Percentiles rank a stretch among this genome's conserved stretches.
These are phyloP conservation scores for Zelonia costaricensis DNA, from an alignment of 208 protist species.

Conservation along the genomic window DNA sequence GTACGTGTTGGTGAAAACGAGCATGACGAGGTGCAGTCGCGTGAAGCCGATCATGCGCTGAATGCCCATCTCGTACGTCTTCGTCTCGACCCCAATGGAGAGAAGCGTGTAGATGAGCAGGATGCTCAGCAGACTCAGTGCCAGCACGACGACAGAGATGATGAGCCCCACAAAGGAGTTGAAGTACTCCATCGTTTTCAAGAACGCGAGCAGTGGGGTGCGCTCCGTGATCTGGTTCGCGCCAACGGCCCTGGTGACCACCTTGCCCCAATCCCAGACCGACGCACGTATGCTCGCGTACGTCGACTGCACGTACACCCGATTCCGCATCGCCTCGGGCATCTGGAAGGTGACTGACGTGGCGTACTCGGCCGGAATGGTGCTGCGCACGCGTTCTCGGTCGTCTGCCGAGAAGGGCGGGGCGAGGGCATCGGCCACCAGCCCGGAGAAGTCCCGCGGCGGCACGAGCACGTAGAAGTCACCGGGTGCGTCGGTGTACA, in stretches of 20 bases:
- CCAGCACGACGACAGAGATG: slow-evolving; percentile 84
- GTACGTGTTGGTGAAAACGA: slow-evolving; percentile 68
- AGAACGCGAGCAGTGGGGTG: slow-evolving; percentile 60
- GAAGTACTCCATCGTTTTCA: slow-evolving; percentile 74
- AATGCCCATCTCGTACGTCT: slow-evolving; percentile 94
- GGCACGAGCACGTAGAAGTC: slow-evolving; percentile 34
- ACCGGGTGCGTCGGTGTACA: slow-evolving; percentile 16
- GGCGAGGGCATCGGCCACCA: slow-evolving; percentile 34
- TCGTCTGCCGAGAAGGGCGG: slow-evolving; percentile 19
- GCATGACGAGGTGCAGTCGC: slow-evolving; percentile 34
- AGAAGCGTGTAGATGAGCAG: slow-evolving; percentile 95
- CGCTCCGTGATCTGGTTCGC: slow-evolving; percentile 58
- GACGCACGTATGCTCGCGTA: slow-evolving; percentile 45
- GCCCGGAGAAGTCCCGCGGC: slow-evolving; percentile 15
- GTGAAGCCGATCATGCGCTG: slow-evolving; percentile 92
- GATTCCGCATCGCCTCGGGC: slow-evolving; percentile 12
- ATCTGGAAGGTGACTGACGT: slow-evolving; percentile 54
- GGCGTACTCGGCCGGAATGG: slow-evolving; percentile 24
- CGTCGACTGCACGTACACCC: slow-evolving; percentile 38
- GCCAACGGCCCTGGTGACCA: slow-evolving; percentile 53
- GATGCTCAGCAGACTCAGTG: slow-evolving; percentile 80
- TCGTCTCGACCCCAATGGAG: slow-evolving; percentile 89
- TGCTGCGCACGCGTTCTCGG: slow-evolving; percentile 4
- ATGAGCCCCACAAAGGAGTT: slow-evolving; percentile 90
- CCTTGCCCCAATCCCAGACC: slow-evolving; percentile 46